Base-by-base conservation (phyloP, 164 flowering plant species). In the Cinnamomum chago region DNA sequence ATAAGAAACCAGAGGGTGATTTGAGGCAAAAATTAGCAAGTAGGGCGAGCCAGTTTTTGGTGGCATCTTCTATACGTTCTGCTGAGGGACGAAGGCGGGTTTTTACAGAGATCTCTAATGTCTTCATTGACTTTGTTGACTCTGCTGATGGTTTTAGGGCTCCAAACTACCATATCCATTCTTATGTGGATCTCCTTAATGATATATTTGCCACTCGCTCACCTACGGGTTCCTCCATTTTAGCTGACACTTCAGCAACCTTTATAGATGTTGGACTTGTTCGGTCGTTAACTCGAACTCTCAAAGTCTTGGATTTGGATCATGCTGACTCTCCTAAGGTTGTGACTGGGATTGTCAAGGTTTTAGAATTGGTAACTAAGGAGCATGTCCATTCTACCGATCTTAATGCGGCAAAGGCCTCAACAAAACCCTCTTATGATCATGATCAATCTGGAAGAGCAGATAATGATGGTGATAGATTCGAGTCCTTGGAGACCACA, bases 261-360 rank as follows among this genome's bases (percentile, higher is more conserved):
- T 89, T 94, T 72, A 86, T 94, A 28, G 99, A 94, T 82, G 97
- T 80, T 83, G 99, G 99, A 70, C 82, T 96, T 72, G 90, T 96
- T 60, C 81, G 69, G 50, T 88, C 95, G 0, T 76, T 91, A 66
- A 90, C 98, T 35, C 83, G 83, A 64, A 83, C 82, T 58, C 94
- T 96, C 27, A 86, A 86, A 72, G 87, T 94, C 13, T 76, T 96
- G 81, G 98, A 96, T 79, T 83, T 96, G 78, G 99, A 96, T 81
- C 92, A 91, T 81, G 70, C 86, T 69, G 97, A 96, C 68, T 87
- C 99, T 2, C 84, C 95, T 1, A 94, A 91, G 83, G 85, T 91
- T 79, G 97, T 86, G 12, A 87, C 89, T 12, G 95, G 89, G 50
- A 81, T 92, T 70, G 81, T 94, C 69, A 96, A 92, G 82, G 93